phyloP scores from a whole-genome alignment of 192 early-diverging fungal species.

The Coemansia sp. region DNA sequence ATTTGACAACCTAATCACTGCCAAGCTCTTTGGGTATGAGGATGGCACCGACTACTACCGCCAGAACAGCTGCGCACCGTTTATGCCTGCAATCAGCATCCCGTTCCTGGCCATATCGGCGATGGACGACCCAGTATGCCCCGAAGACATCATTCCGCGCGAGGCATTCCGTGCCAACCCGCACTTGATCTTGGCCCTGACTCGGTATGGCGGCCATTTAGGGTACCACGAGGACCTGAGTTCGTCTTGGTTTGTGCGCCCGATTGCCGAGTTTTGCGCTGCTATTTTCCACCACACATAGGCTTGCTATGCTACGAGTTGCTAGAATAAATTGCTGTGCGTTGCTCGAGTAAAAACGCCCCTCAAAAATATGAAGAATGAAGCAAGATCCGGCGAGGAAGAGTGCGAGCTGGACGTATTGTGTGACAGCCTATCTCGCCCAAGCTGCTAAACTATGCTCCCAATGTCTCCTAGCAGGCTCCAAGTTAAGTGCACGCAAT shows the following conservation, averaged over 20 bases:
- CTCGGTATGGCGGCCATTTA: conserved; percentile 86
- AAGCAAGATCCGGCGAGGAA: too few relatives aligned
- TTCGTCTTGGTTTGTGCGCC: conserved; percentile 63
- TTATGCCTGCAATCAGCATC: conserved; percentile 66
- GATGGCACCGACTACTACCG: conserved; percentile 83
- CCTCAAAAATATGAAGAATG: too few relatives aligned
- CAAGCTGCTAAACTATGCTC: too few relatives aligned
- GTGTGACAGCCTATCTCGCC: too few relatives aligned
- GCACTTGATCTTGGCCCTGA: conserved; percentile 77
- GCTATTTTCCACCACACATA: conserved; percentile 54
- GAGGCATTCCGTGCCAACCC: conserved; percentile 79
- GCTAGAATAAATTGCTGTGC: too few relatives aligned
- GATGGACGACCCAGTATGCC: conserved; percentile 90
- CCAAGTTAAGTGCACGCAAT: too few relatives aligned
- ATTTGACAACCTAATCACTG: conserved; percentile 84
- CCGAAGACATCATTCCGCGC: conserved; percentile 66
- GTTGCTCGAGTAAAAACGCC: too few relatives aligned
- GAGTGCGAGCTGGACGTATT: too few relatives aligned
- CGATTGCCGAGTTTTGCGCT: conserved; percentile 68
- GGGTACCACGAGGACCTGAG: conserved; percentile 78
- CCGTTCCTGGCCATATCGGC: conserved; percentile 87
- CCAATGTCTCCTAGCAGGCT: too few relatives aligned
- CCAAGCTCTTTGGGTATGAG: conserved; percentile 74
- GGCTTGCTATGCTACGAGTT: background rate
- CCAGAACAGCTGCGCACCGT: conserved; percentile 64